These are phyloP conservation scores for Moesziomyces antarcticus DNA, from an alignment of 1,284 basidiomycete genomes.

Conservation along the genomic window DNA sequence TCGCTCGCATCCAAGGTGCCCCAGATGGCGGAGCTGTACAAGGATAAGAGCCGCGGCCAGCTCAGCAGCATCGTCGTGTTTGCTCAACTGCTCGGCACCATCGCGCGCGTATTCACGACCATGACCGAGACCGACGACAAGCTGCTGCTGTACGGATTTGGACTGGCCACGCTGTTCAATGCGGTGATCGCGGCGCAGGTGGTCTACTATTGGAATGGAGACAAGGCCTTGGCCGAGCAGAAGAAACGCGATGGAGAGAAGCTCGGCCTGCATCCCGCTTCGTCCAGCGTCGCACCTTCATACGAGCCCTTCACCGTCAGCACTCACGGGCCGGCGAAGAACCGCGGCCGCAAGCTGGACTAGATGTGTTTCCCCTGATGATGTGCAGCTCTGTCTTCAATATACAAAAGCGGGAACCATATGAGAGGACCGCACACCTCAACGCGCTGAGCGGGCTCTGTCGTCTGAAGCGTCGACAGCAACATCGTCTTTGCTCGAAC, in stretches of 20 bases:
- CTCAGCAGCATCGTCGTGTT: constrained; percentile 66
- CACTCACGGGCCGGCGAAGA: constrained; percentile 33
- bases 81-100: constrained; percentile 63
- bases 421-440: too few species aligned
- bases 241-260: constrained; percentile 40
- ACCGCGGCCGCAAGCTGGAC: constrained; percentile 32
- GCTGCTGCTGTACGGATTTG: constrained; percentile 65
- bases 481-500: too few species aligned
- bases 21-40: constrained; percentile 65
- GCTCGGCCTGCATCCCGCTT: constrained; percentile 11
- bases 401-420: too few species aligned
- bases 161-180: constrained; percentile 66
- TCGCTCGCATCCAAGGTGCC: constrained; percentile 65
- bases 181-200: constrained; percentile 64
- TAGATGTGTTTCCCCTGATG: not conserved
- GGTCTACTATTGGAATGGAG: constrained; percentile 62
- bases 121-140: constrained; percentile 66
- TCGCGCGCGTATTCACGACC: constrained; percentile 66
- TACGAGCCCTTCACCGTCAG: constrained; percentile 34
- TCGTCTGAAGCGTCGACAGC: too few species aligned
- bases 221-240: constrained; percentile 36
- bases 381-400: not conserved
- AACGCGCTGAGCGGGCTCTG: too few species aligned
- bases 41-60: constrained; percentile 61
- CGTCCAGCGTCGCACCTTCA: constrained; percentile 9